Evolutionary conservation across 345 rosid species (phyloP), one percentile per base, ranked within the genome.

Genomic region (Rubroshorea leprosula): DNA sequence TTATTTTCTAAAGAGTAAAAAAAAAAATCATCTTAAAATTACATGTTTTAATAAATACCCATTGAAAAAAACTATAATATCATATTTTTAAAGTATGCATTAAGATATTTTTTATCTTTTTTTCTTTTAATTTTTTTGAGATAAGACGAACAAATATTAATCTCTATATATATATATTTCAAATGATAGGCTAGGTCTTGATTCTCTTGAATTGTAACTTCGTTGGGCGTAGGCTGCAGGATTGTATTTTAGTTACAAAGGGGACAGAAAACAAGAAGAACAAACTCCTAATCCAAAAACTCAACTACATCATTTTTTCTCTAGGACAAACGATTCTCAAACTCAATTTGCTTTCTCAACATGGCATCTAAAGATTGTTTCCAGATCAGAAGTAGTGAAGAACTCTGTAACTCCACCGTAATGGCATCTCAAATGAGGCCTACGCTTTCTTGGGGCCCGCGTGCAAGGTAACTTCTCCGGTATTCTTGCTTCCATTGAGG

Each of bases 321-420:
- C 65, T 52, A 61, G 35, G 16, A 15, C 17, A 7, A 15, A 45
- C n/a, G 51, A 27, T 21, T 46, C 26, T n/a, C 49, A 6, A 53
- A 23, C 54, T 61, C 66, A 80, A 63, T 74, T 68, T 26, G 83
- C 80, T 67, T 71, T 75, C 75, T 81, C 84, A 23, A 71, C 81
- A 61, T 74, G 81, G 72, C 77, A 82, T 60, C 79, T 73, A 52
- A 90, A 90, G 47, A 90, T 85, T 8, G 89, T 54, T 59, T 90
- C 97, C 89, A 90, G 77, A 59, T 75, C 72, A 29, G 97, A 93
- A 48, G 96, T 89, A 10, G 75, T 76, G 23, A 90, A 90, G 76
- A 80, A 90, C 82, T 90, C 94, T 44, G 78, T 78, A 52, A 61
- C 86, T 13, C 76, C 86, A 49, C 45, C 76, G 25, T 60, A 65